A percentile compares a stretch with the other conserved stretches of the same genome.
Conservation (phyloP, 106 monocot genomes). For the Amphibolis antarctica region DNA sequence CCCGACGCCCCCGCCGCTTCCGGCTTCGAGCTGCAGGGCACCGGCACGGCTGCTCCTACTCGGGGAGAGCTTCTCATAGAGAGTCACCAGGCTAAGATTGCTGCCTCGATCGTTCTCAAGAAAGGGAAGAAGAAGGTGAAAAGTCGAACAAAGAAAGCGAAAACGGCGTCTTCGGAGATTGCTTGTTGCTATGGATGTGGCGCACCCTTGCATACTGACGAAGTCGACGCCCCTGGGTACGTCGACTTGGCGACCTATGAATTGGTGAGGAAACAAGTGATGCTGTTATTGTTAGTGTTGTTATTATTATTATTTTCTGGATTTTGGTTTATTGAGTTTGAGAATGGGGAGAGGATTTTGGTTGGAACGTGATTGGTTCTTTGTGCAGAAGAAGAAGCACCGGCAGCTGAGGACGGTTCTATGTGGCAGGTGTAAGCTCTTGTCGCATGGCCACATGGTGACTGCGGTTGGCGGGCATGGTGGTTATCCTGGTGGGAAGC, state of each 20-base stretch:
- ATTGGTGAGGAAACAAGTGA: slow-evolving; percentile 26
- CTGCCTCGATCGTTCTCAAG: slow-evolving; percentile 35
- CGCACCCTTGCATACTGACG: slow-evolving; percentile 58
- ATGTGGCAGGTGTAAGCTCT: slow-evolving; percentile 75
- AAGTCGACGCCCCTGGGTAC: slow-evolving; percentile 64
- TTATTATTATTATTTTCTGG: background rate
- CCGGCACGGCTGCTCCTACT: slow-evolving; percentile 82
- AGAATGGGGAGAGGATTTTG: background rate
- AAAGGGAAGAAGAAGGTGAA: slow-evolving; percentile 20
- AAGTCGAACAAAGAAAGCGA: slow-evolving; percentile 23
- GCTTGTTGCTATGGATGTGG: slow-evolving; percentile 90
- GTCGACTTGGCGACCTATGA: slow-evolving; percentile 67
- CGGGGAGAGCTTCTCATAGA: slow-evolving; percentile 74
- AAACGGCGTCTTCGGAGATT: slow-evolving; percentile 8
- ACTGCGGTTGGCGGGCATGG: slow-evolving; percentile 98
- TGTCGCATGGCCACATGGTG: slow-evolving; percentile 95
- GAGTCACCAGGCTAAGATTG: slow-evolving; percentile 27
- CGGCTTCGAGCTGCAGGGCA: slow-evolving; percentile 37
- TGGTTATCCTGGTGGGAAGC: slow-evolving; percentile 91
- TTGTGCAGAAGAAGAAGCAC: slow-evolving; percentile 83
- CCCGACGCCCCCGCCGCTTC: background rate
- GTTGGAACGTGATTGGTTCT: background rate
- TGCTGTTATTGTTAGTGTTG: background rate
- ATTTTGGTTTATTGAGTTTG: background rate
- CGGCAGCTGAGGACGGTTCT: slow-evolving; percentile 76